These are phyloP conservation scores for Eutrema salsugineum DNA, from an alignment of 441 rosid genomes.

Conservation along the genomic window DNA sequence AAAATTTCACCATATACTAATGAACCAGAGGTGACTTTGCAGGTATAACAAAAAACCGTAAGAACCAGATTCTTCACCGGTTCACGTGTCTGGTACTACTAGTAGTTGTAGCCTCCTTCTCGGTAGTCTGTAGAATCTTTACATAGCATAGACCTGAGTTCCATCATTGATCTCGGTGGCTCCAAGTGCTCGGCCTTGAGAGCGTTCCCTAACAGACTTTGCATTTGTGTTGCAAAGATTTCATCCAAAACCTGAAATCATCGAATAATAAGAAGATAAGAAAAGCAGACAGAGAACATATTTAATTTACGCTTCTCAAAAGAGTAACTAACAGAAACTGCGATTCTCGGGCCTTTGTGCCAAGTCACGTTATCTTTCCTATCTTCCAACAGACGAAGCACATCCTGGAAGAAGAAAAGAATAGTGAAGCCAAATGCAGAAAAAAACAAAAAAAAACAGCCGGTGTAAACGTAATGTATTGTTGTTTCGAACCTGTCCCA, in stretches of 20 bases:
- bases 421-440: background rate
- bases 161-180: slow-evolving; percentile 82
- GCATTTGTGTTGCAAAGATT: slow-evolving; percentile 76
- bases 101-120: slow-evolving; percentile 46
- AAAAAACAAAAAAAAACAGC: background rate
- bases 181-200: slow-evolving; percentile 70
- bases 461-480: background rate
- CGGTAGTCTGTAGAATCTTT: slow-evolving; percentile 57
- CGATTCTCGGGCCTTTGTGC: slow-evolving; percentile 64
- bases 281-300: too few species aligned
- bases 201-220: slow-evolving; percentile 71
- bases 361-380: slow-evolving; percentile 60
- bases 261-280: background rate
- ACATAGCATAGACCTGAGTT: slow-evolving; percentile 82
- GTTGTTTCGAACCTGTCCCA: slow-evolving; percentile 53
- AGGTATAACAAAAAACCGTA: background rate
- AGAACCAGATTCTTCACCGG: slow-evolving; percentile 22
- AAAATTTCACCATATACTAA: background rate
- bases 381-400: slow-evolving; percentile 55
- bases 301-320: background rate
- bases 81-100: background rate
- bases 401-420: slow-evolving; percentile 38
- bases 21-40: slow-evolving; percentile 11
- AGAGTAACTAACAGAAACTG: slow-evolving; percentile 60
- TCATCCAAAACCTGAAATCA: slow-evolving; percentile 65